phyloP scores from a whole-genome alignment of 2,329 filamentous ascomycete genomes.

The Purpureocillium lavendulum region DNA sequence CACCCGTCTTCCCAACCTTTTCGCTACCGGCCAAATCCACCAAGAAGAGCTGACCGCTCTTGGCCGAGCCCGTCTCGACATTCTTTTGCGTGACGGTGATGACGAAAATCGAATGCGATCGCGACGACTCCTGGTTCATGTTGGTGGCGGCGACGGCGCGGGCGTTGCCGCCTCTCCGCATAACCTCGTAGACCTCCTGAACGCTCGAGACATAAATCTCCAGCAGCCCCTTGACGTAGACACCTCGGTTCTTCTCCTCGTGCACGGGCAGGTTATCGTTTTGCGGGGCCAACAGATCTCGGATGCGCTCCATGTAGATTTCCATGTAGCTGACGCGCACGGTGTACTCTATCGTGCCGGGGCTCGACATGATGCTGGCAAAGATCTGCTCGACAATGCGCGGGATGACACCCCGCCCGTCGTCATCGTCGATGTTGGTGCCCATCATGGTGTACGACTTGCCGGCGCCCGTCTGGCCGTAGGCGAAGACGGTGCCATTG shows the following conservation, averaged over 20 bases:
- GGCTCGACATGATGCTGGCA: conserved; percentile 84
- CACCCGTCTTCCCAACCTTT: conserved; percentile 97
- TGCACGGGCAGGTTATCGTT: conserved; percentile 98
- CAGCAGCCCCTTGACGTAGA: conserved; percentile 90
- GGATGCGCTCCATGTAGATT: conserved; percentile 98
- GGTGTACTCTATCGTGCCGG: conserved; percentile 95
- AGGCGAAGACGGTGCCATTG: conserved; percentile 98
- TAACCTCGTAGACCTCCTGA: conserved; percentile 92
- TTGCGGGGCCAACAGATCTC: conserved; percentile 82
- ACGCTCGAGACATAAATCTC: conserved; percentile 96
- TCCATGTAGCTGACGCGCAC: conserved; percentile 99
- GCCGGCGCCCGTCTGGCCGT: conserved; percentile 95
- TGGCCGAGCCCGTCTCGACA: conserved; percentile 88
- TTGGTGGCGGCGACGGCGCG: conserved; percentile 93
- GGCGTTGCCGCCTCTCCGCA: conserved; percentile 83
- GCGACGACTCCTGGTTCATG: conserved; percentile 98
- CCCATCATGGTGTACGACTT: conserved; percentile 94
- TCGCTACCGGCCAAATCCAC: conserved; percentile 98
- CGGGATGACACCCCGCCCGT: conserved; percentile 87
- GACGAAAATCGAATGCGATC: conserved; percentile 97
- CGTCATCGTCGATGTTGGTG: conserved; percentile 80
- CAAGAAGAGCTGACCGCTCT: conserved; percentile 93
- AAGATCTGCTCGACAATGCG: conserved; percentile 98
- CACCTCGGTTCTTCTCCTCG: conserved; percentile 91
- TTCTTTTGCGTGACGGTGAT: conserved; percentile 97